Base-by-base conservation (phyloP, 2,329 filamentous ascomycete species). In the Fusarium armeniacum region DNA sequence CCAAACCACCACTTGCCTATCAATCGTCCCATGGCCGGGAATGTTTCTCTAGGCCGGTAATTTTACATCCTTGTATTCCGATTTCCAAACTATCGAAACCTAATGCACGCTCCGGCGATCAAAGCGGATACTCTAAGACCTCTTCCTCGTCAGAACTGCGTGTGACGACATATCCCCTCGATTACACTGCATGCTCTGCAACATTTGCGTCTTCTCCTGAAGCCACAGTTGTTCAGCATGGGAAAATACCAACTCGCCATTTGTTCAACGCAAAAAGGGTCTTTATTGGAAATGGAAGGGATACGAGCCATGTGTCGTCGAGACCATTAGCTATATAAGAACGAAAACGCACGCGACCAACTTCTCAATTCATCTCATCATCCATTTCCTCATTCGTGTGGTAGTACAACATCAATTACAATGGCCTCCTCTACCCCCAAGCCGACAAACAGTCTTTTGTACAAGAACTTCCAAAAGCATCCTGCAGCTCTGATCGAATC, bases 391-490 rank as follows among this genome's bases (percentile, higher is more conserved):
- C 18, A 35, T 40, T 13, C 11, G 13, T 30, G 24, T 7, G 15
- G 10, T 11, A 32, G n/a, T 8, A 45, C 56, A 67, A 32, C 18
- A 51, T n/a, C 24, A 56, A 16, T 16, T 13, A 52, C 16, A 7
- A 72, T 72, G 70, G 43, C 58, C 6, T 66, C 67, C n/a, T 50
- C 58, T 46, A 20, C 28, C 16, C 15, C n/a, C 40, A 54, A 47
- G 7, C 43, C 67, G 4, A 67, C 58, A 36, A 73, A 73, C 67
- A 73, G 70, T 28, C 70, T 73, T 20, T 46, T 73, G 2, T 73
- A 73, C 70, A 73, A 73, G 40, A 73, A 73, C 57, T 73, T 73
- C 2, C 67, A 73, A 12, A 71, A 69, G 26, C 70, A 73, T 26
- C 70, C 70, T 8, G 70, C 67, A 1, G 70, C 70, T 22, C 57